Percentiles rank a stretch among this genome's conserved stretches.
These are phyloP conservation scores for Microthyrium microscopicum DNA, from an alignment of 2,329 filamentous ascomycete genomes.

Conservation along the genomic window DNA sequence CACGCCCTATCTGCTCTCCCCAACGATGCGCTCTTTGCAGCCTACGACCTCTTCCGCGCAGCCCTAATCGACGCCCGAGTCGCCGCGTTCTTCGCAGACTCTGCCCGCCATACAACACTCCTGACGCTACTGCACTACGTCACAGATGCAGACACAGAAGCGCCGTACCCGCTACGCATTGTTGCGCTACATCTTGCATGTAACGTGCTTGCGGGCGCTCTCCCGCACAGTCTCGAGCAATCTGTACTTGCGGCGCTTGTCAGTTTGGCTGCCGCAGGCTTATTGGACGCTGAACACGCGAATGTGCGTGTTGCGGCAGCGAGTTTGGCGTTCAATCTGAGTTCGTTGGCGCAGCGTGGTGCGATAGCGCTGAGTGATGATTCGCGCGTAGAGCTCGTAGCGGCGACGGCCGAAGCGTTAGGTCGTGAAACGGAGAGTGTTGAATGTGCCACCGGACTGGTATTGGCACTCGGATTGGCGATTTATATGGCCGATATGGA, in stretches of 20 bases:
- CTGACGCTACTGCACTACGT: conserved; percentile 42
- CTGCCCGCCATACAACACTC: conserved; percentile 39
- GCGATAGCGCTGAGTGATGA: conserved; percentile 45
- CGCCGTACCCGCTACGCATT: conserved; percentile 68
- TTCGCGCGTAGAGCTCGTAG: conserved; percentile 66
- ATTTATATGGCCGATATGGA: conserved; percentile 52
- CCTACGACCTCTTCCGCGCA: conserved; percentile 72
- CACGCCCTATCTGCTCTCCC: conserved; percentile 40
- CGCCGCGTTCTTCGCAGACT: conserved; percentile 69
- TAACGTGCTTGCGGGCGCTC: conserved; percentile 73
- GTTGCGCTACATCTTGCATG: conserved; percentile 70
- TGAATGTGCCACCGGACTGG: conserved; percentile 61
- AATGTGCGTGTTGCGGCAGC: conserved; percentile 69
- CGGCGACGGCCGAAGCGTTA: conserved; percentile 64
- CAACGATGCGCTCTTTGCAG: conserved; percentile 52
- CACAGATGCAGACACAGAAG: conserved; percentile 34
- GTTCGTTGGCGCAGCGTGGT: conserved; percentile 49
- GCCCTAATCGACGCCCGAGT: conserved; percentile 62
- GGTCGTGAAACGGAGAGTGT: conserved; percentile 19
- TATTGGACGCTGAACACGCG: conserved; percentile 59
- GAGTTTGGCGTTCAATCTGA: conserved; percentile 69
- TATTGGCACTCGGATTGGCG: conserved; percentile 61
- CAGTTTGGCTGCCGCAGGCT: conserved; percentile 57
- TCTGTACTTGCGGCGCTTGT: conserved; percentile 51
- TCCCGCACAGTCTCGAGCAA: too few relatives aligned